These are phyloP conservation scores for Penicillium crustosum DNA, from an alignment of 2,329 filamentous ascomycete species.

Conservation along the genomic window DNA sequence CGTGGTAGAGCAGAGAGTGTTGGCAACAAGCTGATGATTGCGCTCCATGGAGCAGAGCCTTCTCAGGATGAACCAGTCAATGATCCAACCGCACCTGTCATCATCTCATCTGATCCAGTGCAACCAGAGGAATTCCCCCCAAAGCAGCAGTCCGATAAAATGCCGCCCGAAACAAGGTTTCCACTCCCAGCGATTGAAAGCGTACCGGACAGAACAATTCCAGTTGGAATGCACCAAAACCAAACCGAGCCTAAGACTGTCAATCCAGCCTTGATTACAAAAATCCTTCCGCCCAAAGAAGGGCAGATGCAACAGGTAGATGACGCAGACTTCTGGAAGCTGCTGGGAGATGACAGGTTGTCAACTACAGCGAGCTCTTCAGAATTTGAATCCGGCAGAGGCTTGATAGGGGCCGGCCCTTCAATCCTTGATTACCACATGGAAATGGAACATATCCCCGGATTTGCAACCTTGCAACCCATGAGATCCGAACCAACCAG, in stretches of 20 bases:
- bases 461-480: constrained; percentile 10
- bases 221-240: neutral
- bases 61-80: neutral
- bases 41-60: neutral
- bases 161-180: neutral
- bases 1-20: constrained; percentile 6
- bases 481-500: neutral
- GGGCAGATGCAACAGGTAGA: neutral
- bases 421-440: constrained; percentile 12
- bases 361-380: neutral
- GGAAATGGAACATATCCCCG: constrained; percentile 9
- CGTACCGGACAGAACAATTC: neutral
- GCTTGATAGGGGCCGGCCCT: neutral
- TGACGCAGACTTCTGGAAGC: neutral
- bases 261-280: neutral
- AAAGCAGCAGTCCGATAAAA: neutral
- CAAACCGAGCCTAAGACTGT: neutral
- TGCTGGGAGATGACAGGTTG: neutral
- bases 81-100: neutral
- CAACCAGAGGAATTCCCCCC: neutral
- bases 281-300: neutral
- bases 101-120: constrained; percentile 6
- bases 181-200: neutral
- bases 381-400: constrained; percentile 1
- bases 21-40: constrained; percentile 8